Evolutionary conservation across 345 rosid species (phyloP), one percentile per base, ranked within the genome.

Genomic region (Euphorbia pulcherrima): DNA sequence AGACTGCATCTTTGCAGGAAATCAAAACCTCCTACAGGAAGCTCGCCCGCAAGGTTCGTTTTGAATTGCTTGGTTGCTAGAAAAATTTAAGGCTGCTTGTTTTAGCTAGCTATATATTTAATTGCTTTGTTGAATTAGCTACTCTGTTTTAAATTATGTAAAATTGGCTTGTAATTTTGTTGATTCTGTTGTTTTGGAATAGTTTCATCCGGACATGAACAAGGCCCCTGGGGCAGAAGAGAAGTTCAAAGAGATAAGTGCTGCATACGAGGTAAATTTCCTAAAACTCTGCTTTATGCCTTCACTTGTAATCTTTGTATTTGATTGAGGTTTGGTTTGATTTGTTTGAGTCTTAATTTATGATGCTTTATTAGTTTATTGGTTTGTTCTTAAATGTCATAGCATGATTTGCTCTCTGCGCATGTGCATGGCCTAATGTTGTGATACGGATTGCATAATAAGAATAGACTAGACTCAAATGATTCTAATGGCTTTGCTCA

Each of bases 151-250:
- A n/a, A n/a, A n/a, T n/a, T n/a, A n/a, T n/a, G n/a, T n/a, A n/a
- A n/a, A n/a, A n/a, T n/a, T n/a, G n/a, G 16, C 47, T 60, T 62
- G 47, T 54, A 41, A 37, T 2, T 46, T 17, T 41, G 37, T 26
- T 70, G 63, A 68, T 72, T 75, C 29, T 64, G 68, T 37, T 64
- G 59, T 46, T 52, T 75, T 81, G 75, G 39, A 68, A 76, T 86
- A 93, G 96, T 90, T 87, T 77, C 98, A 90, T 78, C 98, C 97
- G 0, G 98, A 93, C 76, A 71, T 87, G 82, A 93, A 82, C 76
- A 93, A 80, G 80, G 80, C 73, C 62, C 83, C 94, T 55, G 97
- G 86, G 23, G 94, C 96, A 2, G 97, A 90, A 77, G 98, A 90
- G 46, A 90, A 90, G 83, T 90, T 93, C 76, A 90, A 93, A 78